Evolutionary conservation across 768 basidiomycete species (phyloP), one percentile per base, ranked within the genome.

Genomic region (Tulasnella sp.): DNA sequence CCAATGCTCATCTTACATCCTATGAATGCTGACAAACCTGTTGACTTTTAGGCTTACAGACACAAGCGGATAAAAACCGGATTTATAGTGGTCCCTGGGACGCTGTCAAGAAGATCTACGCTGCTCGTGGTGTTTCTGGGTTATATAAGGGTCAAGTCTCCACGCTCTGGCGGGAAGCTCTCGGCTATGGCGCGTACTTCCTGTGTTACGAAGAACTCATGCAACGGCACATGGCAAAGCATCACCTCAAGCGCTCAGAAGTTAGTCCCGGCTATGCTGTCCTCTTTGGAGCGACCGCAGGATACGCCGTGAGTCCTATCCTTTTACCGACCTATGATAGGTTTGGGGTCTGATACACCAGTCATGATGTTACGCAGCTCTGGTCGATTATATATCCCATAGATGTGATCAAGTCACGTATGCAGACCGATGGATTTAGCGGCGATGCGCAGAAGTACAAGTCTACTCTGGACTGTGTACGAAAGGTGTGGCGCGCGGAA

Each of bases 381-480:
- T 59, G 58, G 58, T 44, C 58, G 11, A n/a, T 21, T 45, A 19
- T 51, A 29, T 58, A 30, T 58, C 52, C 58, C 45, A 43, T 49
- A 71, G 93, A 96, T 72, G 89, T 96, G 80, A 83, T 97, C 68
- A 98, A 98, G 69, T 91, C 90, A 26, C 82, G 92, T 55, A 87
- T 97, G 78, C 95, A 98, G 73, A 96, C 94, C 0, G 95, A 97
- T 68, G 88, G 85, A 0, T 92, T 93, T 70, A 77, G 81, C 10
- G 75, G 83, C 15, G 84, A 82, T 44, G 85, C 86, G 27, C 85
- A 85, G 65, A 89, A 88, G 68, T 97, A 96, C 71, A 77, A 76
- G 29, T 87, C 87, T 15, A 83, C 88, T 13, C 67, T 90, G 32
- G 85, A 96, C 67, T 94, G 90, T 64, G 82, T 88, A 30, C 80